Conservation (phyloP, 2,329 filamentous ascomycete species). For the Knoxdaviesia proteae region DNA sequence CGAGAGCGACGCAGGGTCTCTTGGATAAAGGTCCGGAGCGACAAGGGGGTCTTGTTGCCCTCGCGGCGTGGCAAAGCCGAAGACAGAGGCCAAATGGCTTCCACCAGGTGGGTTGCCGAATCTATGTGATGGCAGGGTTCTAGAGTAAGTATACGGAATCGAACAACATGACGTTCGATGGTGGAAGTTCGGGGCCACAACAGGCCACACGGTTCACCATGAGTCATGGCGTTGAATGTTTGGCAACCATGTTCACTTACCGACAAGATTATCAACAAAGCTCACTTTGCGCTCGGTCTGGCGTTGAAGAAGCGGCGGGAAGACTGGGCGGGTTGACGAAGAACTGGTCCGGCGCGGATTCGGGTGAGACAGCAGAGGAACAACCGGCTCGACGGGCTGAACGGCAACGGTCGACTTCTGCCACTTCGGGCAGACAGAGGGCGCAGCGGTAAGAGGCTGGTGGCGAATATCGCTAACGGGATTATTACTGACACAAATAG, state of each 20-base stretch:
- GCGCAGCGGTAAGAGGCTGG: no score
- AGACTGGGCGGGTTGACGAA: constrained; percentile 31
- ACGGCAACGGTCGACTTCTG: no score
- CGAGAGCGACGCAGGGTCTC: constrained; percentile 87
- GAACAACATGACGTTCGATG: not conserved
- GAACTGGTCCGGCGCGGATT: constrained; percentile 37
- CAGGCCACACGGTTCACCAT: no score
- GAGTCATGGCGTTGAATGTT: constrained; percentile 7
- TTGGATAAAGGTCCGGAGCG: constrained; percentile 88
- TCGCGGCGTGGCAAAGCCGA: constrained; percentile 49
- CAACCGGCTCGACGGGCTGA: no score
- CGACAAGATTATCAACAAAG: constrained; percentile 92
- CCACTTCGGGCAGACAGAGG: no score
- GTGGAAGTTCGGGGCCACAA: not conserved
- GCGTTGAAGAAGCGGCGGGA: constrained; percentile 57
- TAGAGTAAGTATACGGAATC: not conserved
- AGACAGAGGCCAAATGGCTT: constrained; percentile 89
- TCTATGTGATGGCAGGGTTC: constrained; percentile 32
- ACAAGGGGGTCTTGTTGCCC: constrained; percentile 58
- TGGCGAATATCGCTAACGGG: no score
- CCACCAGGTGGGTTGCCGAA: constrained; percentile 91
- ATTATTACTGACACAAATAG: no score
- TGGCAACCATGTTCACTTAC: constrained; percentile 40
- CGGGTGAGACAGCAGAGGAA: constrained; percentile 18
- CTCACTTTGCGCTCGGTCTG: constrained; percentile 83